Evolutionary conservation across 2,329 filamentous ascomycete genomes (phyloP), one percentile per base, ranked within the genome.

Genomic region (Pseudocercospora ulei): DNA sequence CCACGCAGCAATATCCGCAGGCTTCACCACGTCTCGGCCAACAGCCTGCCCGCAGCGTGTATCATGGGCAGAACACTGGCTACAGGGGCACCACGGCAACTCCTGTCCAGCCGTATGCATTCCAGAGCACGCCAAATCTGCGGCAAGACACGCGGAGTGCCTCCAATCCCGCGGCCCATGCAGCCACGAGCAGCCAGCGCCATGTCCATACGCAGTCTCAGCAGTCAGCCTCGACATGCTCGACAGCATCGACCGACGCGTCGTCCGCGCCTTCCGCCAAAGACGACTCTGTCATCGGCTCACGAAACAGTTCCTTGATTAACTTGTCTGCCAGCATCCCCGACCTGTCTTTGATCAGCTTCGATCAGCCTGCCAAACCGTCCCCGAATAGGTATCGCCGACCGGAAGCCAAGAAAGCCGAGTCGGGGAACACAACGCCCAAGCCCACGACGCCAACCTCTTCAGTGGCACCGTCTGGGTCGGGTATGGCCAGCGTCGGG

Each of bases 381-480:
- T 77, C 82, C 1, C 83, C 84, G 1, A 86, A 94, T 59, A 76
- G 88, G 43, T 95, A 95, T 59, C 75, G 86, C 53, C 79, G 86
- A 43, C 70, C 70, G 39, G 68, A 72, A 41, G 72, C 73, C 49
- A 68, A 55, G 35, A 55, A 73, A 44, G 62, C 66, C 9, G 75
- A 76, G 49, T 70, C 65, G 48, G 66, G 56, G 53, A 62, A 51
- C 33, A 53, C 55, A 46, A 58, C 59, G 34, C 50, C 57, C 26
- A 45, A 56, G 35, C 39, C 56, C 28, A 17, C 35, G 13, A 33
- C 30, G n/a, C 30, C 30, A 4, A 23, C 30, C 18, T 13, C 30
- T 8, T 24, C 45, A 22, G 63, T 65, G 13, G 54, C 60, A 14
- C 64, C 70, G n/a, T 71, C 70, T 13, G 65, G 68, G 25, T 69